phyloP scores from a whole-genome alignment of 768 basidiomycete genomes.

The Hericium coralloides region DNA sequence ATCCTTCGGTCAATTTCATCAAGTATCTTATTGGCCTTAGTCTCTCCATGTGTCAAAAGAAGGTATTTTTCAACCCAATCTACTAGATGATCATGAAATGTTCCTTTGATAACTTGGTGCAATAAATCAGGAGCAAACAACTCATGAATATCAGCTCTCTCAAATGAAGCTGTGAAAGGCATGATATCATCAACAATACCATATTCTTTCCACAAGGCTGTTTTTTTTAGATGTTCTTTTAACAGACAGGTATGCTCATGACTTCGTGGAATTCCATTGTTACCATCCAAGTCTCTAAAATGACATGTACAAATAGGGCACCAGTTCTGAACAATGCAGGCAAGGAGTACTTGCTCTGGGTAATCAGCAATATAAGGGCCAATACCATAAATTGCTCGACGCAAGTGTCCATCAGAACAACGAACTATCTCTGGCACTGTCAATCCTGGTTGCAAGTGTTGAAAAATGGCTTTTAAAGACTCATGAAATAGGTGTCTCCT shows the following conservation, averaged over 20 bases:
- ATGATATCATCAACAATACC: not conserved
- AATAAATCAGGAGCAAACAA: slow-evolving; percentile 2
- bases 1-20: slow-evolving; percentile 5
- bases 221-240: not conserved
- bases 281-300: too few species aligned
- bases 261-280: not conserved
- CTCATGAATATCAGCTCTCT: slow-evolving; percentile 1
- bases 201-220: slow-evolving; percentile 1
- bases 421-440: not conserved
- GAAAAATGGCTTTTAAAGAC: not conserved
- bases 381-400: slow-evolving; percentile 3
- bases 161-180: slow-evolving; percentile 3
- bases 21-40: not conserved
- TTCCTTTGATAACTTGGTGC: slow-evolving; percentile 5
- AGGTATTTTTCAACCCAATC: slow-evolving; percentile 2
- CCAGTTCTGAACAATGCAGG: slow-evolving; percentile 6
- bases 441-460: not conserved
- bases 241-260: not conserved
- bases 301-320: slow-evolving; percentile 1
- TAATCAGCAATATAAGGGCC: slow-evolving; percentile 8
- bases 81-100: slow-evolving; percentile 6
- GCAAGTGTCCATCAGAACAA: slow-evolving; percentile 6
- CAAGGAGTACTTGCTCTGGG: slow-evolving; percentile 2
- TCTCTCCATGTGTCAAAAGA: not conserved
- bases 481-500: not conserved